These are phyloP conservation scores for Mycena rosella DNA, from an alignment of 768 basidiomycete genomes.

Conservation along the genomic window DNA sequence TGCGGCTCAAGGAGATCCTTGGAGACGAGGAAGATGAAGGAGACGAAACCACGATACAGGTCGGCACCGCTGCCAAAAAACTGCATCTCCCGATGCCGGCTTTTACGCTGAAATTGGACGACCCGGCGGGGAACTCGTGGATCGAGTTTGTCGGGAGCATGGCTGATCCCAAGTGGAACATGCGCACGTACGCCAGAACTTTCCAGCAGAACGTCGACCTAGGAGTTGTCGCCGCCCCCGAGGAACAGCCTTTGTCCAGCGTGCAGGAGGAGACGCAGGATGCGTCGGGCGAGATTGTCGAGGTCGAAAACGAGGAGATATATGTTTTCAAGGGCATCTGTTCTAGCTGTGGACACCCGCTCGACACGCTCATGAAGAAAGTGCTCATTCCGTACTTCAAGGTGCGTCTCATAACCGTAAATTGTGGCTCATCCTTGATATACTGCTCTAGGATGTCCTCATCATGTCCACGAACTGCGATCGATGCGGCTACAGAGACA, in stretches of 20 bases:
- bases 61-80: constrained; percentile 50
- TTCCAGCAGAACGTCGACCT: constrained; percentile 84
- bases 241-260: constrained; percentile 42
- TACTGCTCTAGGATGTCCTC: constrained; percentile 78
- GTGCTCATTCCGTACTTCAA: constrained; percentile 98
- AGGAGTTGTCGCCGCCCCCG: constrained; percentile 74
- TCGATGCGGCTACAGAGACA: constrained; percentile 94
- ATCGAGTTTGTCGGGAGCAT: constrained; percentile 90
- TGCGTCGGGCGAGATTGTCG: constrained; percentile 36
- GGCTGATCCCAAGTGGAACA: constrained; percentile 93
- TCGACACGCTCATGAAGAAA: constrained; percentile 95
- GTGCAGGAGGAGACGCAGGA: constrained; percentile 35
- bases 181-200: constrained; percentile 85
- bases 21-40: constrained; percentile 70
- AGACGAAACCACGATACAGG: constrained; percentile 47
- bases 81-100: constrained; percentile 69
- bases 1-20: constrained; percentile 72
- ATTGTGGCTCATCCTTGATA: neutral
- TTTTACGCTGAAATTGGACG: constrained; percentile 90
- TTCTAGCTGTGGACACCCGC: constrained; percentile 85
- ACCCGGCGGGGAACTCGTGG: constrained; percentile 97
- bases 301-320: constrained; percentile 81
- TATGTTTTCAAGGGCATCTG: constrained; percentile 90
- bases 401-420: constrained; percentile 54
- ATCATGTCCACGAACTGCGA: constrained; percentile 99